phyloP scores from a whole-genome alignment of 441 rosid genomes.

The Arabidopsis lyrata region DNA sequence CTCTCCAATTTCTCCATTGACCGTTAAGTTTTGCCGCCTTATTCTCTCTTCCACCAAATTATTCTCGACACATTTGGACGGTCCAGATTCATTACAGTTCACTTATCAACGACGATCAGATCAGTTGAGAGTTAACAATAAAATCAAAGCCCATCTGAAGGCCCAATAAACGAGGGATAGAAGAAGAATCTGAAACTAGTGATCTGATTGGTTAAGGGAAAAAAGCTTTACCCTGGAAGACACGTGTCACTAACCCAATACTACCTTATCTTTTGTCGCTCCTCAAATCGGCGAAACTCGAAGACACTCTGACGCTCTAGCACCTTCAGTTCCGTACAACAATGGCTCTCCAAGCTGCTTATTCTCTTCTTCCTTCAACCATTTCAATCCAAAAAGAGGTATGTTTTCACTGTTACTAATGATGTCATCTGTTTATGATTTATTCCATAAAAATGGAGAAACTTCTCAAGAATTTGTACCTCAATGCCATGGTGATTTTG shows the following conservation, averaged over 20 bases:
- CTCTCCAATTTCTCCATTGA: slow-evolving; percentile 13
- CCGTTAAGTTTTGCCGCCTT: slow-evolving; percentile 46
- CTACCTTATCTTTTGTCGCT: slow-evolving; percentile 32
- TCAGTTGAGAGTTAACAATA: background rate
- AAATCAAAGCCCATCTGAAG: slow-evolving; percentile 27
- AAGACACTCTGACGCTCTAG: slow-evolving; percentile 30
- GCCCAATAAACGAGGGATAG: slow-evolving; percentile 23
- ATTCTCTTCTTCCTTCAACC: slow-evolving; percentile 56
- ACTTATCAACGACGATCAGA: slow-evolving; percentile 17
- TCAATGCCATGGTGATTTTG: slow-evolving; percentile 21
- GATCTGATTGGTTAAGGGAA: slow-evolving; percentile 52
- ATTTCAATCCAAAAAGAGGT: slow-evolving; percentile 63
- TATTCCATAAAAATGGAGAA: background rate
- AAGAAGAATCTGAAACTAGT: slow-evolving; percentile 47
- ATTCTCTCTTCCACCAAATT: slow-evolving; percentile 45
- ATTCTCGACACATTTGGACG: slow-evolving; percentile 8
- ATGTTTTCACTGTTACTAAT: background rate
- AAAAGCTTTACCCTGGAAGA: slow-evolving; percentile 35
- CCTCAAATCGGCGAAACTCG: slow-evolving; percentile 16
- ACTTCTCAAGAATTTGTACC: background rate
- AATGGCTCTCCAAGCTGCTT: slow-evolving; percentile 69
- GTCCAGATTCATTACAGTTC: slow-evolving; percentile 19
- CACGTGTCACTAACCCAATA: slow-evolving; percentile 41
- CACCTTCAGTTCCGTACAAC: slow-evolving; percentile 21
- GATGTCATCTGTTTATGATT: no score